phyloP scores from a whole-genome alignment of 352 stramenopile species.

The Globisporangium takayamanum region DNA sequence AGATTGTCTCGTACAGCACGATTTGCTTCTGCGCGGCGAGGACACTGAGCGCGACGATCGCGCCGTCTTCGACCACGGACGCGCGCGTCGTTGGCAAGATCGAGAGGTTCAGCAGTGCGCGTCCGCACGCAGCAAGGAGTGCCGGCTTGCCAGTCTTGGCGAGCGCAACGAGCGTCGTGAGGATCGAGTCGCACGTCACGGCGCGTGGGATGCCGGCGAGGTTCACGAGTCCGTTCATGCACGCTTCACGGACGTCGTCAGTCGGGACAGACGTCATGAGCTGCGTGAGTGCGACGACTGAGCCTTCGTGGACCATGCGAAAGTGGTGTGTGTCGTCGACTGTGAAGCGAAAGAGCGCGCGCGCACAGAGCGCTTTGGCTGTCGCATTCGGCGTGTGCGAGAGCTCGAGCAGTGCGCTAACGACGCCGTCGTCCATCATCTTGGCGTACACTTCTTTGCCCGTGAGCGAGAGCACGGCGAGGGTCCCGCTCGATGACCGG shows the following conservation, averaged over 20 bases:
- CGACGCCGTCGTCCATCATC: slow-evolving; percentile 70
- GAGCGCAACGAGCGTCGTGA: slow-evolving; percentile 44
- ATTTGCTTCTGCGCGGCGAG: slow-evolving; percentile 31
- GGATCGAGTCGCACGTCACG: slow-evolving; percentile 61
- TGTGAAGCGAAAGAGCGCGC: slow-evolving; percentile 62
- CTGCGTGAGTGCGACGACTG: slow-evolving; percentile 55
- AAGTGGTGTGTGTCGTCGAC: slow-evolving; percentile 73
- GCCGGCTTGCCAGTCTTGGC: slow-evolving; percentile 22
- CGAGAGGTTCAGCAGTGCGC: slow-evolving; percentile 71
- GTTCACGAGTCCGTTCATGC: slow-evolving; percentile 70
- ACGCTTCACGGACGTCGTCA: slow-evolving; percentile 49
- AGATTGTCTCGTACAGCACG: slow-evolving; percentile 35
- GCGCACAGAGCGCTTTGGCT: slow-evolving; percentile 64
- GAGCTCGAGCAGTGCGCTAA: slow-evolving; percentile 55
- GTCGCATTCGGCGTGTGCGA: slow-evolving; percentile 53
- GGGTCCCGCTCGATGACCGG: slow-evolving; percentile 2
- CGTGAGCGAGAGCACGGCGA: slow-evolving; percentile 16
- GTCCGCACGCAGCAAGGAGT: slow-evolving; percentile 32
- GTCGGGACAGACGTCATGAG: slow-evolving; percentile 45
- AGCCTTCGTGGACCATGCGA: slow-evolving; percentile 71
- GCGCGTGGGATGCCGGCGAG: slow-evolving; percentile 59
- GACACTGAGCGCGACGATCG: slow-evolving; percentile 45
- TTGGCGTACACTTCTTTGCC: slow-evolving; percentile 51
- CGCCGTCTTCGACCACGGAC: slow-evolving; percentile 69
- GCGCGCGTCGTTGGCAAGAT: slow-evolving; percentile 70